Evolutionary conservation across 371 early-diverging fungal species (phyloP), one percentile per base, ranked within the genome.

Genomic region (Mucor lusitanicus): DNA sequence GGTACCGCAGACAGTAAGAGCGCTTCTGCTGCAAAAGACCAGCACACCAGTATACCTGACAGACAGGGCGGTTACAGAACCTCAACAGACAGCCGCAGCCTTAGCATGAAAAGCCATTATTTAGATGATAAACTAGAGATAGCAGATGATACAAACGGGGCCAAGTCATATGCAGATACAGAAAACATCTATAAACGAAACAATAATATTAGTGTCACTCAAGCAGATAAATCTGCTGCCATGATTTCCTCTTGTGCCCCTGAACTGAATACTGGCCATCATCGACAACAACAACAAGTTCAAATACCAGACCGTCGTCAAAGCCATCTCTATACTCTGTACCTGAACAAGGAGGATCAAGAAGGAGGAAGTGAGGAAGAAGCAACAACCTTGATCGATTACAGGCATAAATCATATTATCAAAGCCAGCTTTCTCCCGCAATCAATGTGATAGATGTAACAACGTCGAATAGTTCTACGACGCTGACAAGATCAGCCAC

Each of bases 251-350:
- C 19, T 19, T 19, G 12, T 23, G 28, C 39, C 15, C 35, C 35
- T 3, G 21, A 21, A 48, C 19, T 35, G 44, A 5, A 11, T 33
- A 12, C 33, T n/a, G 48, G 33, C 40, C 13, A 39, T 19, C 23
- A 33, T 35, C 35, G 30, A n/a, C n/a, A n/a, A 30, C 30, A 35
- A 35, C 8, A 35, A 37, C 33, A 65, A 48, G 37, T 66, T 11
- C 48, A 71, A 30, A 71, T 67, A 59, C 67, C 67, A 28, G 15
- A 54, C 39, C 67, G 68, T 33, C 59, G 67, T 15, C 72, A 71
- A 64, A 71, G 72, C 25, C 68, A 64, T 25, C 32, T 67, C 7
- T 67, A 71, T 46, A 60, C 67, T 7, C 55, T 60, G 9, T 67
- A 44, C 55, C 55, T 63, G 27, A 13, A 58, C 25, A 12, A 5